Evolutionary conservation across 352 stramenopile genomes (phyloP).

Genomic region (Globisporangium takayamanum): DNA sequence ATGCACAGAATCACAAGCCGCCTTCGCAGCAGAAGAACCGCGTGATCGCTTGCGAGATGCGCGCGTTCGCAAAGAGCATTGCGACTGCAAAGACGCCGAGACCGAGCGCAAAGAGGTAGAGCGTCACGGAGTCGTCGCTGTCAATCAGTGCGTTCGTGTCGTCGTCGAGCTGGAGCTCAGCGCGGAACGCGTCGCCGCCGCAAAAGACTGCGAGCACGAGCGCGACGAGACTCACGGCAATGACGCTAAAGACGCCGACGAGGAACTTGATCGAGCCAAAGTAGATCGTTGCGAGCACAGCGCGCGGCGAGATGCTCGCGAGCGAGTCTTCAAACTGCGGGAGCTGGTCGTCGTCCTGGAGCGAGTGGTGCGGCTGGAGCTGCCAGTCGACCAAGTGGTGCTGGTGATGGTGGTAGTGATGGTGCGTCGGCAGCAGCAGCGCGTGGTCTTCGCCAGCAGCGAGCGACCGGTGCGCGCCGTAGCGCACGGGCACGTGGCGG

Average conservation of each 20-base stretch:
- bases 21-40: constrained; percentile 50
- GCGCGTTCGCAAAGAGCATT: constrained; percentile 32
- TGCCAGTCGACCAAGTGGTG: constrained; percentile 11
- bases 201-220: constrained; percentile 29
- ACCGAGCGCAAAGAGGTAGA: constrained; percentile 26
- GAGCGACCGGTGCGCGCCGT: constrained; percentile 16
- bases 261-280: constrained; percentile 44
- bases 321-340: constrained; percentile 35
- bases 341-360: constrained; percentile 12
- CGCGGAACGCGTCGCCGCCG: constrained; percentile 18
- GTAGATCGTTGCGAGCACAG: constrained; percentile 37
- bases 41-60: constrained; percentile 38
- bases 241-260: constrained; percentile 25
- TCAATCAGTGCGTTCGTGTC: constrained; percentile 4
- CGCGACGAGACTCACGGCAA: constrained; percentile 22
- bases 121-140: constrained; percentile 16
- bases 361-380: constrained; percentile 6
- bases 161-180: constrained; percentile 11
- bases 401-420: too few relatives aligned
- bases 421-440: constrained; percentile 29
- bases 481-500: constrained; percentile 12
- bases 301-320: constrained; percentile 24
- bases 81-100: constrained; percentile 26
- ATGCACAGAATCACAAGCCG: constrained; percentile 2
- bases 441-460: too few relatives aligned